These are phyloP conservation scores for Eremochloa ophiuroides DNA, from an alignment of 176 grass and related monocot species.

Conservation along the genomic window DNA sequence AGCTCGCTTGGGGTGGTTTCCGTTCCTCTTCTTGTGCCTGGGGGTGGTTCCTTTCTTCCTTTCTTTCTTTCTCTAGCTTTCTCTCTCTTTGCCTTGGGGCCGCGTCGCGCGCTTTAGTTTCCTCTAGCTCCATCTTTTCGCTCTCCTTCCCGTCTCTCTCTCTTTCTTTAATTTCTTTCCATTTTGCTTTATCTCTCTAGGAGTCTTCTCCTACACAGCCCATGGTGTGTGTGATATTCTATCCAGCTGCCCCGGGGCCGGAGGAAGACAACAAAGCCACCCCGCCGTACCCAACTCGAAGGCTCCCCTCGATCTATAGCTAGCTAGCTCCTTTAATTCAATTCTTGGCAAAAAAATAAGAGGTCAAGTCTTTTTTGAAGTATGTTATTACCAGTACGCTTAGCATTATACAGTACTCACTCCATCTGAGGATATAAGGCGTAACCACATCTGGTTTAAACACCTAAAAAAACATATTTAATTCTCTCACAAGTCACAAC, in stretches of 20 bases:
- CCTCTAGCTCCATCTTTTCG: not conserved
- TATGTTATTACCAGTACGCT: not conserved
- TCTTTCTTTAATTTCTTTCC: not conserved
- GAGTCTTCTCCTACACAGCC: slow-evolving; percentile 57
- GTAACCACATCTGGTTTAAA: too few species aligned
- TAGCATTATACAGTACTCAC: too few species aligned
- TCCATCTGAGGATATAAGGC: too few species aligned
- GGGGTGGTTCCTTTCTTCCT: not conserved
- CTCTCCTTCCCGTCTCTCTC: not conserved
- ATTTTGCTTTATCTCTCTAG: slow-evolving; percentile 15
- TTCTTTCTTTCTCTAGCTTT: slow-evolving; percentile 4
- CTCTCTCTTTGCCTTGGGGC: slow-evolving; percentile 11
- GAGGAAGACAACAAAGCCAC: slow-evolving; percentile 30
- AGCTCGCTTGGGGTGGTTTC: too few species aligned
- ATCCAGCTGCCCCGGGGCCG: not conserved
- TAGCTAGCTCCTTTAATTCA: slow-evolving; percentile 19
- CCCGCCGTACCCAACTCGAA: slow-evolving; percentile 34
- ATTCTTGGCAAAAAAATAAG: slow-evolving; percentile 17
- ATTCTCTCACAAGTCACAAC: too few species aligned
- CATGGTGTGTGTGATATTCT: slow-evolving; percentile 70
- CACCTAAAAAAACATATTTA: too few species aligned
- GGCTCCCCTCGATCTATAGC: not conserved
- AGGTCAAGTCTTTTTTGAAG: slow-evolving; percentile 18
- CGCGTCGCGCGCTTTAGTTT: slow-evolving; percentile 18
- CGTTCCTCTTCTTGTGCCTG: slow-evolving; percentile 7